Evolutionary conservation across 768 basidiomycete species (phyloP), one percentile per base, ranked within the genome.

Genomic region (Strobilomyces confusus): DNA sequence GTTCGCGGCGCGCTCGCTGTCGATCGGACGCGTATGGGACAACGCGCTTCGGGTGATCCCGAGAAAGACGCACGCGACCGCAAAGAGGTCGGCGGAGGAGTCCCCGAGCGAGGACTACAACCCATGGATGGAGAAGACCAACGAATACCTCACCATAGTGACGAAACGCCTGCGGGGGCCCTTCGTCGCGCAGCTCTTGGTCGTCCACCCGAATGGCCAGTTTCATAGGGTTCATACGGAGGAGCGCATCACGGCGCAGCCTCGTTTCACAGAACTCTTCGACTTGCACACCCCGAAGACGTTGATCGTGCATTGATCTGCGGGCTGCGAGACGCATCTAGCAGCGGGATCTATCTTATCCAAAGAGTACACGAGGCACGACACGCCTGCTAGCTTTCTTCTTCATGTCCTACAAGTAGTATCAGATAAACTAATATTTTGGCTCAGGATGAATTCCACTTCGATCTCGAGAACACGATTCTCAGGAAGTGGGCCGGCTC

Each of bases 11-110:
- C 63, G 50, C 14, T 42, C 49, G 4, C 48, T 57, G 1, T 62
- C 61, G 23, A 52, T 66, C 33, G 51, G 54, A 5, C 64, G 66
- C 19, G 51, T 66, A 25, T 66, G 65, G 65, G 65, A 66, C 9
- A 62, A 59, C 14, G 32, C 63, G 3, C 55, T 64, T 8, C 55
- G 57, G 8, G 23, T 46, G 25, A 12, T 59, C 6, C 45, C 57
- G 1, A n/a, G 47, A 2, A 52, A 54, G 23, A 7, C 2, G 22
- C 32, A 23, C 15, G 44, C 44, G 25, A 19, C 5, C 13, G 41
- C 29, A 5, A 51, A 48, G 9, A 49, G 48, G 9, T 17, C 32
- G 4, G 52, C 37, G 1, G 63, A 14, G 11, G 34, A 58, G 7
- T 25, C 41, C 23, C 41, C 12, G 0, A 19, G 32, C 13, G 52